Evolutionary conservation across 1,284 basidiomycete genomes (phyloP).

Genomic region (Cystobasidium sp.): DNA sequence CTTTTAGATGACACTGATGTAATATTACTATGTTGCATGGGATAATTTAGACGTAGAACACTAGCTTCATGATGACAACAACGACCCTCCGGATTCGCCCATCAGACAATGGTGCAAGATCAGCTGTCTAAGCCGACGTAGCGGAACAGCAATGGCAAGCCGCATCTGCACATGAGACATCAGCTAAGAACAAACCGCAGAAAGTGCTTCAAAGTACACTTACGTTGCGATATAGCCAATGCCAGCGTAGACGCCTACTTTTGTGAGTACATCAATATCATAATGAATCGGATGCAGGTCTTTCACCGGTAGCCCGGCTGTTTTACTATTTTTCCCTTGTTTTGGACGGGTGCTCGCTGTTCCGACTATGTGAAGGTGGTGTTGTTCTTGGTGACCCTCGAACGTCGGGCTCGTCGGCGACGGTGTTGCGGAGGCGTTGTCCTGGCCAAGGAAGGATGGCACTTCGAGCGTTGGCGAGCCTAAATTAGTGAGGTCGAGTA

Average conservation of each 20-base stretch:
- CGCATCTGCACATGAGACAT: not conserved
- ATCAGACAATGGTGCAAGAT: not conserved
- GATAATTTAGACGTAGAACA: not conserved
- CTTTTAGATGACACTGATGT: not conserved
- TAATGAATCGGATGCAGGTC: slow-evolving; percentile 65
- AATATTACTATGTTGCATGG: not conserved
- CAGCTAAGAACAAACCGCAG: not conserved
- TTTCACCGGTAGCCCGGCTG: slow-evolving; percentile 1
- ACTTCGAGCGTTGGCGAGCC: slow-evolving; percentile 39
- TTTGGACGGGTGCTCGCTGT: not conserved
- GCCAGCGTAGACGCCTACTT: slow-evolving; percentile 86
- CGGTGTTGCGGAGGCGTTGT: not conserved
- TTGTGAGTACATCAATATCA: slow-evolving; percentile 87
- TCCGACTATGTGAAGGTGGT: slow-evolving; percentile 7
- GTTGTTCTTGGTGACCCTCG: not conserved
- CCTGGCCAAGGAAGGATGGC: not conserved
- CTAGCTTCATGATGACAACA: not conserved
- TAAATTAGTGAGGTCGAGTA: slow-evolving; percentile 72
- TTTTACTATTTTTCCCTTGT: not conserved
- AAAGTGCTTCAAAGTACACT: not conserved
- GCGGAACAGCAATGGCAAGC: slow-evolving; percentile 1
- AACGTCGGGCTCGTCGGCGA: not conserved
- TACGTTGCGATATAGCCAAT: slow-evolving; percentile 63
- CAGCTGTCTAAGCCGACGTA: slow-evolving; percentile 13
- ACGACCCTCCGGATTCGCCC: not conserved